phyloP scores from a whole-genome alignment of 768 basidiomycete genomes.

The Grammothele lineata region DNA sequence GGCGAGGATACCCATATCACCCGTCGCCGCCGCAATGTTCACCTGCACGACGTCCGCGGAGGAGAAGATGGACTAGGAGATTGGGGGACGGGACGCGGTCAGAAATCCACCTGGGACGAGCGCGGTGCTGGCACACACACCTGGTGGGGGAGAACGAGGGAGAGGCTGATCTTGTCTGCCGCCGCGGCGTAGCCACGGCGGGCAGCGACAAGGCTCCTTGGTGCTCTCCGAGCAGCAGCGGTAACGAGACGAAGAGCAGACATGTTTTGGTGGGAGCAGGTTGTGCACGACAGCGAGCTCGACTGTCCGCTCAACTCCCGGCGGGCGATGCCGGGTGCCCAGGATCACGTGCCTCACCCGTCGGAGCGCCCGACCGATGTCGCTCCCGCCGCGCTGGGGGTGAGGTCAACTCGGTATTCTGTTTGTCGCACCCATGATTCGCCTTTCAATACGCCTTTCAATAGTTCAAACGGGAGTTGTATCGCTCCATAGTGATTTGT shows the following conservation, averaged over 20 bases:
- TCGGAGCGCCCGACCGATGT: too few species aligned
- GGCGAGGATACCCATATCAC: constrained; percentile 99
- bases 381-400: too few species aligned
- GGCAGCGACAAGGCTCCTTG: constrained; percentile 45
- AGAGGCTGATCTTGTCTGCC: constrained; percentile 86
- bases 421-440: too few species aligned
- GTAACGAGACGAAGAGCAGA: constrained; percentile 71
- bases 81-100: background rate
- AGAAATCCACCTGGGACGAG: background rate
- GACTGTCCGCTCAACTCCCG: constrained; percentile 13
- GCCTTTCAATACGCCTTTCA: too few species aligned
- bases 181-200: constrained; percentile 86
- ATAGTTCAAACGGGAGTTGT: too few species aligned
- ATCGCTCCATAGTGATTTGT: too few species aligned
- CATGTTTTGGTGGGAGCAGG: constrained; percentile 39
- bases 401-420: too few species aligned
- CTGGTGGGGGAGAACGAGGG: constrained; percentile 93
- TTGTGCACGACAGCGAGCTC: constrained; percentile 16
- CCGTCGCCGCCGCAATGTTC: constrained; percentile 88
- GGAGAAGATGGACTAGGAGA: constrained; percentile 76
- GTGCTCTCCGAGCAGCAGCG: constrained; percentile 57
- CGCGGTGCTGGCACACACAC: constrained; percentile 42
- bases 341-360: constrained; percentile 10
- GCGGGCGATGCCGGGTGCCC: constrained; percentile 18
- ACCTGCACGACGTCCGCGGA: constrained; percentile 94